phyloP scores from a whole-genome alignment of 257 asterid genomes.

The Phtheirospermum japonicum region DNA sequence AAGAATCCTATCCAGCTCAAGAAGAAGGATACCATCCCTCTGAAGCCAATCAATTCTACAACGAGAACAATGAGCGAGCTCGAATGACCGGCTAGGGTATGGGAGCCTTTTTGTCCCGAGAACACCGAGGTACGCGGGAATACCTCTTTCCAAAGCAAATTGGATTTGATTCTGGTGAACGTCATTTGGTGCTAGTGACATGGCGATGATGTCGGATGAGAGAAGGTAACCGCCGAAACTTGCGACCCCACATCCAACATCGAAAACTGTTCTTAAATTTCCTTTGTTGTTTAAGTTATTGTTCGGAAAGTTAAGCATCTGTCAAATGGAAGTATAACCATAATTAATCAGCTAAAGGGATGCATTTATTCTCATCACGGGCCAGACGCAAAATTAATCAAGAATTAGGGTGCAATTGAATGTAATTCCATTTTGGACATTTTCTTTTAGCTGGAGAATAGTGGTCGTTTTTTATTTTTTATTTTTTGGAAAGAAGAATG shows the following conservation, averaged over 20 bases:
- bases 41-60: slow-evolving; percentile 90
- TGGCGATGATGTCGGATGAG: slow-evolving; percentile 62
- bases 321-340: slow-evolving; percentile 26
- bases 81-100: slow-evolving; percentile 86
- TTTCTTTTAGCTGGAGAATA: too few species aligned
- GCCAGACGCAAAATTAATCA: slow-evolving; percentile 35
- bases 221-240: slow-evolving; percentile 90
- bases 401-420: too few species aligned
- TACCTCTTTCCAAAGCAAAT: slow-evolving; percentile 85
- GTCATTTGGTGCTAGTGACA: slow-evolving; percentile 88
- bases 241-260: slow-evolving; percentile 91
- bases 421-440: too few species aligned
- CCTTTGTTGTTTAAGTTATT: slow-evolving; percentile 65
- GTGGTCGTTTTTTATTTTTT: too few species aligned
- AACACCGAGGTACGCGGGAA: slow-evolving; percentile 87
- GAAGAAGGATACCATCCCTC: slow-evolving; percentile 84
- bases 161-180: slow-evolving; percentile 92
- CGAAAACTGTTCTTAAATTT: slow-evolving; percentile 64
- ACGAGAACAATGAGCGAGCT: slow-evolving; percentile 84
- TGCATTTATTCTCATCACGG: background rate
- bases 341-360: background rate
- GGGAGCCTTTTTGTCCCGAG: slow-evolving; percentile 89
- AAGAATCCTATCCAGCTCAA: slow-evolving; percentile 76
- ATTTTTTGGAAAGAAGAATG: too few species aligned
- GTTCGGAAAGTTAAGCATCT: slow-evolving; percentile 77